Percentiles rank a stretch among this genome's conserved stretches.
Conservation (phyloP, 441 rosid genomes). For the Manihot esculenta region DNA sequence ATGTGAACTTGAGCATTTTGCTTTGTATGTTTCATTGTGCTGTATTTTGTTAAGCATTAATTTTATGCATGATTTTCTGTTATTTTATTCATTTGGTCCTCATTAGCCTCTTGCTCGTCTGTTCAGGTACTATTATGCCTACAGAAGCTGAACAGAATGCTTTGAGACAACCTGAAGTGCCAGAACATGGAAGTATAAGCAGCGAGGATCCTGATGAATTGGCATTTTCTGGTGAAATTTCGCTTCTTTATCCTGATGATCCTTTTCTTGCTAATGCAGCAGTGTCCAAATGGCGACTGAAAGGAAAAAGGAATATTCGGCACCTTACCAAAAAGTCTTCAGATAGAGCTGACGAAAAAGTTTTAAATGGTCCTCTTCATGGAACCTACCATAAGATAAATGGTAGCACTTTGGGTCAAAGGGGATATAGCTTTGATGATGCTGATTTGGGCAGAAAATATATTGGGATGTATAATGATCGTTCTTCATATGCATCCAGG, state of each 20-base stretch:
- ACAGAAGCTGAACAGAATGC: slow-evolving; percentile 40
- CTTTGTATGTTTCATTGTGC: too few species aligned
- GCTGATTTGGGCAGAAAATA: slow-evolving; percentile 46
- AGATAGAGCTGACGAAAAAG: slow-evolving; percentile 34
- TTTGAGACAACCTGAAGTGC: slow-evolving; percentile 39
- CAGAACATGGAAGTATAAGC: slow-evolving; percentile 62
- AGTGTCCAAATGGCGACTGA: slow-evolving; percentile 87
- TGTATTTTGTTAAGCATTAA: too few species aligned
- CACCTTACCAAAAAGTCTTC: slow-evolving; percentile 55
- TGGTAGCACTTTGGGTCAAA: slow-evolving; percentile 29
- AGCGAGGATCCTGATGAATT: slow-evolving; percentile 71
- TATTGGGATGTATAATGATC: slow-evolving; percentile 38
- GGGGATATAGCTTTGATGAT: slow-evolving; percentile 40
- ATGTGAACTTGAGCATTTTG: too few species aligned
- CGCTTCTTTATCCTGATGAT: slow-evolving; percentile 48
- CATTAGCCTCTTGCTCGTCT: slow-evolving; percentile 22
- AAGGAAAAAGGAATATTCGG: slow-evolving; percentile 83
- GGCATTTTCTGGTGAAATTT: slow-evolving; percentile 59
- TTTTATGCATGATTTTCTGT: not conserved
- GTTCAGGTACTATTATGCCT: slow-evolving; percentile 45
- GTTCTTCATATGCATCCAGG: slow-evolving; percentile 41
- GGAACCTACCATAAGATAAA: slow-evolving; percentile 40
- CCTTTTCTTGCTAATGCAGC: slow-evolving; percentile 51
- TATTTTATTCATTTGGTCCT: slow-evolving; percentile 1
- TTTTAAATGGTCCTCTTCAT: slow-evolving; percentile 35